A percentile compares a stretch with the other conserved stretches of the same genome.
phyloP scores from a whole-genome alignment of 2,329 filamentous ascomycete species.

The Claviceps sp. region DNA sequence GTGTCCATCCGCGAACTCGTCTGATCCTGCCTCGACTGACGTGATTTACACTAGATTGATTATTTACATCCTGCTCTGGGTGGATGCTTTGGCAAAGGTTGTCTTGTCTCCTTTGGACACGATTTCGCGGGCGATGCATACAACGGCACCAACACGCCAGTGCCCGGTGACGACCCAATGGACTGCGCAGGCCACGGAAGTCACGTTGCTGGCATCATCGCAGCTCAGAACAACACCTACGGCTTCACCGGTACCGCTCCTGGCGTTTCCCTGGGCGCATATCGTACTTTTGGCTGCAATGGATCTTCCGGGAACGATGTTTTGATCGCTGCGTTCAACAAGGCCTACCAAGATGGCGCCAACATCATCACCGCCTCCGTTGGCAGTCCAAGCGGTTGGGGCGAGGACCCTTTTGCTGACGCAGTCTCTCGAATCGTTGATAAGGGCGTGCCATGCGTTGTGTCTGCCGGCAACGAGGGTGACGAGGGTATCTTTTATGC shows the following conservation, averaged over 20 bases:
- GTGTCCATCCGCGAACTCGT: constrained; percentile 9
- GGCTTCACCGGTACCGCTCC: constrained; percentile 46
- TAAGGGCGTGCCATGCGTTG: constrained; percentile 36
- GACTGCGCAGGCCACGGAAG: constrained; percentile 47
- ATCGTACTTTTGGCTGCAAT: constrained; percentile 42
- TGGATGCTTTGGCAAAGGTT: constrained; percentile 47
- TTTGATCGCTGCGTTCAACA: constrained; percentile 44
- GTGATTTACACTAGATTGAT: constrained; percentile 32
- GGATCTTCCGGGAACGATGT: constrained; percentile 40
- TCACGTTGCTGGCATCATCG: constrained; percentile 49
- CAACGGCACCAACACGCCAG: constrained; percentile 23
- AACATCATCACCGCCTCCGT: constrained; percentile 44
- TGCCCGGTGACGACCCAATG: constrained; percentile 38
- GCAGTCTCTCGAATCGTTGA: constrained; percentile 39
- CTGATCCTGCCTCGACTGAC: neutral
- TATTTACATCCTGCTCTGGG: constrained; percentile 51
- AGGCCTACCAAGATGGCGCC: constrained; percentile 45
- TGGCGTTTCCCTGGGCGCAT: constrained; percentile 41
- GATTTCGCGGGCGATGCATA: constrained; percentile 46
- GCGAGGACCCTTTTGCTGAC: constrained; percentile 35
- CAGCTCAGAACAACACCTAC: constrained; percentile 38
- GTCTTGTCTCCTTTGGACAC: constrained; percentile 42
- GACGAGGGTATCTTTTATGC: constrained; percentile 34
- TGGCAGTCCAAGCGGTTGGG: constrained; percentile 37
- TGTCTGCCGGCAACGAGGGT: constrained; percentile 41